Evolutionary conservation across 768 basidiomycete species (phyloP).

Genomic region (Postia placenta): DNA sequence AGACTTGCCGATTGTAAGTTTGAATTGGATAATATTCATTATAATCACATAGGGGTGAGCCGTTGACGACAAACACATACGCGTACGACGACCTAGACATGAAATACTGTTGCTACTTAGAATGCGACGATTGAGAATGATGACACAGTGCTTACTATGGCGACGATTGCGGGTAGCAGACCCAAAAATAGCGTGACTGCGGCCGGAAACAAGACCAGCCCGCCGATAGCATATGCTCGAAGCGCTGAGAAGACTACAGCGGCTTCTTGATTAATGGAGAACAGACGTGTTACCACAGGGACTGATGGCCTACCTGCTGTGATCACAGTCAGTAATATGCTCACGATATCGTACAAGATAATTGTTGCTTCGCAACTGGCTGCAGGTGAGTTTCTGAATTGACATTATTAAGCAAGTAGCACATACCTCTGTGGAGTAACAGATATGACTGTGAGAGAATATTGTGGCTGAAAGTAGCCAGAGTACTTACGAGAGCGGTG

Average conservation of each 20-base stretch:
- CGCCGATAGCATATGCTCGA: constrained; percentile 8
- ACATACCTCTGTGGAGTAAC: background rate
- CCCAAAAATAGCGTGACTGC: constrained; percentile 1
- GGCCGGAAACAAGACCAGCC: constrained; percentile 2
- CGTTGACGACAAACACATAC: background rate
- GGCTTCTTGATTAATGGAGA: too few relatives aligned
- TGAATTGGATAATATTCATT: background rate
- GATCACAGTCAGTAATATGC: background rate
- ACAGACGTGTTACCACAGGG: too few relatives aligned
- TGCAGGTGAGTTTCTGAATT: background rate
- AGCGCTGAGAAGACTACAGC: constrained; percentile 10
- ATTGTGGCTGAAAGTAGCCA: background rate
- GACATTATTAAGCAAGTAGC: too few relatives aligned
- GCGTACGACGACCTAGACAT: background rate
- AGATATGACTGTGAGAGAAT: background rate
- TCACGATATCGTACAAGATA: background rate
- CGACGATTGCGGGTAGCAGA: background rate
- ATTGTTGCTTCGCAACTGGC: constrained; percentile 2
- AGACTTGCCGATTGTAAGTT: background rate
- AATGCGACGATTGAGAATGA: background rate
- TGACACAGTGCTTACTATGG: background rate
- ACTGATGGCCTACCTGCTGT: background rate
- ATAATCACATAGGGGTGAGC: background rate
- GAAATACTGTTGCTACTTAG: background rate
- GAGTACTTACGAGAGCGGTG: background rate